These are phyloP conservation scores for Phytopythium delawarense DNA, from an alignment of 352 stramenopile species.

Conservation along the genomic window DNA sequence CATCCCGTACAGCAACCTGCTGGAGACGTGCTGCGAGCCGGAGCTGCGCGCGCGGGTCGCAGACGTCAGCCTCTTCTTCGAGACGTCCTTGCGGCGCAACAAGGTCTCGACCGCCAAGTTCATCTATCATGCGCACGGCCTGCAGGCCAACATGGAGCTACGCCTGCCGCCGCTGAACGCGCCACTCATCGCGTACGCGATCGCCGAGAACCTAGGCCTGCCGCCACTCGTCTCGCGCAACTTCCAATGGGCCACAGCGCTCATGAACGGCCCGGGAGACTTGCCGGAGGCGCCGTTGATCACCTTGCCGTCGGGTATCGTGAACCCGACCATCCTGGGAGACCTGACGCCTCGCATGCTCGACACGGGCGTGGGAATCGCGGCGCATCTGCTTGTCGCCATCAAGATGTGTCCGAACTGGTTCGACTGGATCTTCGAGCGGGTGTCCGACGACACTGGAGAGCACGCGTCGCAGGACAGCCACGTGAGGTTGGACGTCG, in stretches of 20 bases:
- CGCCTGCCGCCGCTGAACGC: slow-evolving; percentile 68
- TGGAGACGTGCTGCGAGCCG: slow-evolving; percentile 36
- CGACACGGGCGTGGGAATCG: slow-evolving; percentile 47
- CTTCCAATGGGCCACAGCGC: slow-evolving; percentile 60
- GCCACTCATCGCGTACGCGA: slow-evolving; percentile 41
- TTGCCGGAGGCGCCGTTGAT: slow-evolving; percentile 40
- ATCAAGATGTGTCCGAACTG: slow-evolving; percentile 74
- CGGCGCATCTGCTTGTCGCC: slow-evolving; percentile 56
- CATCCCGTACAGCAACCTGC: slow-evolving; percentile 62
- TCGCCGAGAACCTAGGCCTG: slow-evolving; percentile 55
- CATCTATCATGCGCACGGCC: slow-evolving; percentile 44
- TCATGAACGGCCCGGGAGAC: slow-evolving; percentile 41
- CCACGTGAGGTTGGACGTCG: slow-evolving; percentile 9
- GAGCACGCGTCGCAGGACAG: slow-evolving; percentile 6
- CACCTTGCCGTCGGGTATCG: neutral
- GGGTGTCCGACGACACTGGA: slow-evolving; percentile 10
- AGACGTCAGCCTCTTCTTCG: slow-evolving; percentile 55
- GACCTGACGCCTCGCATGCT: slow-evolving; percentile 21
- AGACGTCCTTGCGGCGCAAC: slow-evolving; percentile 35
- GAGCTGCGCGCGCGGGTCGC: slow-evolving; percentile 46
- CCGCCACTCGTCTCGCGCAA: slow-evolving; percentile 56
- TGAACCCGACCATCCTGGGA: neutral
- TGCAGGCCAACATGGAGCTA: slow-evolving; percentile 73
- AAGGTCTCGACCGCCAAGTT: slow-evolving; percentile 33
- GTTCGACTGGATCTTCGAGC: slow-evolving; percentile 79